Conservation (phyloP, 176 grass and related monocot genomes). For the Oryza longistaminata region DNA sequence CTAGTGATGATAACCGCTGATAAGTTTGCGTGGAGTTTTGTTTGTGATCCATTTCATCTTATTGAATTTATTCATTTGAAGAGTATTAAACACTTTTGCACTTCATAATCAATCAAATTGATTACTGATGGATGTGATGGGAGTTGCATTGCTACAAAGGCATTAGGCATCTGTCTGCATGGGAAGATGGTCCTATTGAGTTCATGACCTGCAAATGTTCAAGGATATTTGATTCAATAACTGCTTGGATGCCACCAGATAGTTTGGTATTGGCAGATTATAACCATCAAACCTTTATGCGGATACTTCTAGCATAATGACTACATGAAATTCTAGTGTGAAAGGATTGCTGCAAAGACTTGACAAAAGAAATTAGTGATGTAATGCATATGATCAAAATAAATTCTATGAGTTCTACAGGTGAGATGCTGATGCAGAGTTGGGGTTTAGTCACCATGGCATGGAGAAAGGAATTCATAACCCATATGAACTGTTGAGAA, state of each 20-base stretch:
- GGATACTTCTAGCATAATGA: background rate
- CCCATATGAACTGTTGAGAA: background rate
- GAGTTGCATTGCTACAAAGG: background rate
- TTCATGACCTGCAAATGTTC: background rate
- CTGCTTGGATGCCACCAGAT: background rate
- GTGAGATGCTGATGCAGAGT: background rate
- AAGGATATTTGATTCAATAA: background rate
- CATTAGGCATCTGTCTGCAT: background rate
- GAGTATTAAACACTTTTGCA: background rate
- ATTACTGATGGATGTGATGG: background rate
- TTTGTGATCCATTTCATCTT: background rate
- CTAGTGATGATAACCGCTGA: conserved; percentile 38
- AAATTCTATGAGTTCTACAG: background rate
- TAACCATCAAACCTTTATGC: background rate
- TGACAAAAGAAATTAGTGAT: background rate
- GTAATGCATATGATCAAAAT: background rate
- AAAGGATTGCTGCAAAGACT: background rate
- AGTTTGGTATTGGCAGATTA: background rate
- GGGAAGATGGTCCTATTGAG: background rate
- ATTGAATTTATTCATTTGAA: background rate
- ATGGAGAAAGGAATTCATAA: background rate
- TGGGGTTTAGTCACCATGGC: background rate
- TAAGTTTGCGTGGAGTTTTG: background rate
- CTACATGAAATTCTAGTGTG: background rate
- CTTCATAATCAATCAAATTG: background rate